These are phyloP conservation scores for Paramecium sonneborni DNA, from an alignment of 73 alveolate genomes.

Conservation along the genomic window DNA sequence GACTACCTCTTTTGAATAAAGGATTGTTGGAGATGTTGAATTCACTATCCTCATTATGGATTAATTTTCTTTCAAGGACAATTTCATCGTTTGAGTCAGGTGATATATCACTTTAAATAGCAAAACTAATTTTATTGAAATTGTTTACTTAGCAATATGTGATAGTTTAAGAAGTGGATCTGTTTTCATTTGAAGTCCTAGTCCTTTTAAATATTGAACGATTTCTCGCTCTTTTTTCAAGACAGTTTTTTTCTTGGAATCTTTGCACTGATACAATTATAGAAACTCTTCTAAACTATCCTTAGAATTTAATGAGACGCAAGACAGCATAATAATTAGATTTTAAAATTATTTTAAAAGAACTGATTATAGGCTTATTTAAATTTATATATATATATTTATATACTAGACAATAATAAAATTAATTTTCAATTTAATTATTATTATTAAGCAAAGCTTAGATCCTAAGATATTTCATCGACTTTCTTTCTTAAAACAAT, in stretches of 20 bases:
- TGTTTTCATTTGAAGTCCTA: conserved; percentile 34
- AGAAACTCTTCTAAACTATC: conserved; percentile 26
- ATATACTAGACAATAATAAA: background rate
- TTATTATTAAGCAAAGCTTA: background rate
- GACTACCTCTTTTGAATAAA: background rate
- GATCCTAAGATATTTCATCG: background rate
- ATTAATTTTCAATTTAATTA: background rate
- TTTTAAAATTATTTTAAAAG: background rate
- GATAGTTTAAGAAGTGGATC: background rate
- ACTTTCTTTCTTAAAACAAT: background rate
- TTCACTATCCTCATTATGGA: background rate
- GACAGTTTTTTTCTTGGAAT: background rate
- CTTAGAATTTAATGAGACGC: background rate
- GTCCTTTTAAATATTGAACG: background rate
- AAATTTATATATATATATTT: background rate
- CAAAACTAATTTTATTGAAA: background rate
- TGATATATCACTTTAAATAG: background rate
- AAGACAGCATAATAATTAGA: background rate
- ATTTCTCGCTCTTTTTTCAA: conserved; percentile 20
- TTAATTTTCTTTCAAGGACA: background rate
- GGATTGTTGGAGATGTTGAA: background rate
- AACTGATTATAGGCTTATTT: background rate
- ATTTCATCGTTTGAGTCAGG: background rate
- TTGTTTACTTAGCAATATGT: background rate
- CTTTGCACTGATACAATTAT: background rate